Conservation (phyloP, 805 yeast genomes). For the Starmerella ratchasimensis region DNA sequence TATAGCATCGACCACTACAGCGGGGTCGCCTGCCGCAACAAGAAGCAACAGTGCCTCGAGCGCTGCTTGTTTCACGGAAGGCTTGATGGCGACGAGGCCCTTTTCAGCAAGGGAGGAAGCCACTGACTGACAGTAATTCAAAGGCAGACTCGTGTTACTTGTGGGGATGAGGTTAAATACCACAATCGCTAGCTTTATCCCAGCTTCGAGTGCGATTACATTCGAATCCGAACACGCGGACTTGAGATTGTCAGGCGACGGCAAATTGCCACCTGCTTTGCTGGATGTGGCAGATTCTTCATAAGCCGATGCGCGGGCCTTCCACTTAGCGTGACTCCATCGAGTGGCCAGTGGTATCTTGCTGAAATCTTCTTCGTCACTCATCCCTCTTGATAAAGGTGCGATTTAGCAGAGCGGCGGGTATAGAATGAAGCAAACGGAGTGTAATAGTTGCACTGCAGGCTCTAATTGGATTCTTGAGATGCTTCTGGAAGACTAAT, state of each 20-base stretch:
- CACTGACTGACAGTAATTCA: constrained; percentile 16
- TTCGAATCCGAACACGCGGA: constrained; percentile 60
- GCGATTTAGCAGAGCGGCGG: no score
- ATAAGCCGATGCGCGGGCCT: constrained; percentile 70
- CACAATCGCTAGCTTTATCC: constrained; percentile 41
- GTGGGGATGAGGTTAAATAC: constrained; percentile 44
- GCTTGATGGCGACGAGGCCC: constrained; percentile 60
- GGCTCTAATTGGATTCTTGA: background rate
- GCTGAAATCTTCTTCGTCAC: constrained; percentile 48
- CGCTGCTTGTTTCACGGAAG: constrained; percentile 56
- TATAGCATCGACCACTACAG: constrained; percentile 42
- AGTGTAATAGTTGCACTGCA: background rate
- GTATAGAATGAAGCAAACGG: no score
- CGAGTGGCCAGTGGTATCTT: constrained; percentile 53
- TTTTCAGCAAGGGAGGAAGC: constrained; percentile 52
- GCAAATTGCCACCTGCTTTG: constrained; percentile 1
- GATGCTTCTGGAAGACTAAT: background rate
- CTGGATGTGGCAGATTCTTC: constrained; percentile 36
- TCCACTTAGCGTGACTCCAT: constrained; percentile 65
- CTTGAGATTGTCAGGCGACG: constrained; percentile 28
- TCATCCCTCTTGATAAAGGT: no score
- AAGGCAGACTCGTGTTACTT: constrained; percentile 11
- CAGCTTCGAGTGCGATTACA: constrained; percentile 85
- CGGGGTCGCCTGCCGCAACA: constrained; percentile 54
- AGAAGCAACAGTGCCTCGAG: constrained; percentile 47